Conservation (phyloP, 2,329 filamentous ascomycete genomes). For the Scedosporium apiospermum region DNA sequence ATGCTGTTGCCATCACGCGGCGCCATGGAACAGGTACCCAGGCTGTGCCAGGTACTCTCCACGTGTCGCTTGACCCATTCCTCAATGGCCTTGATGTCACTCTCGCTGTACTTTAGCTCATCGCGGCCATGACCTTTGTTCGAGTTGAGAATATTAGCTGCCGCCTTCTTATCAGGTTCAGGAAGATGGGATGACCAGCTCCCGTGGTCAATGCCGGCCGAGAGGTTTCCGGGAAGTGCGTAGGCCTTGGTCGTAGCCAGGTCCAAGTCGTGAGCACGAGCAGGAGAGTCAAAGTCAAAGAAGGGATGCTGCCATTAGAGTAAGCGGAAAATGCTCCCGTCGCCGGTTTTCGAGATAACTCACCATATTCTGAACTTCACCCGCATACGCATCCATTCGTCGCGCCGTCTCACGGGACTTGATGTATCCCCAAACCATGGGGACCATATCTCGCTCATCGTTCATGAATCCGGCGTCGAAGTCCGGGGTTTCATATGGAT, state of each 20-base stretch:
- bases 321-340: not conserved
- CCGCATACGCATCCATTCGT: conserved; percentile 68
- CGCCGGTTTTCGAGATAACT: not conserved
- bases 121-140: conserved; percentile 51
- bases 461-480: conserved; percentile 82
- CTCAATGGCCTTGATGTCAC: conserved; percentile 57
- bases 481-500: conserved; percentile 65
- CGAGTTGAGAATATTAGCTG: conserved; percentile 45
- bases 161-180: conserved; percentile 40
- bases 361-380: conserved; percentile 54
- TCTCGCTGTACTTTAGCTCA: conserved; percentile 55
- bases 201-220: conserved; percentile 63
- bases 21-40: conserved; percentile 57
- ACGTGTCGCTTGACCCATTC: conserved; percentile 64
- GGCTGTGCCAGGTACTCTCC: conserved; percentile 55
- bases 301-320: conserved; percentile 49
- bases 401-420: conserved; percentile 73
- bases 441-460: conserved; percentile 74
- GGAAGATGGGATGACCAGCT: conserved; percentile 56
- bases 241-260: conserved; percentile 67
- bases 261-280: conserved; percentile 63
- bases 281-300: conserved; percentile 61
- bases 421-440: conserved; percentile 79
- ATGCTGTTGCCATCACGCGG: conserved; percentile 68
- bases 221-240: conserved; percentile 62